A percentile compares a stretch with the other conserved stretches of the same genome.
Conservation (phyloP, 352 stramenopile species). For the Phytopythium sindhum region DNA sequence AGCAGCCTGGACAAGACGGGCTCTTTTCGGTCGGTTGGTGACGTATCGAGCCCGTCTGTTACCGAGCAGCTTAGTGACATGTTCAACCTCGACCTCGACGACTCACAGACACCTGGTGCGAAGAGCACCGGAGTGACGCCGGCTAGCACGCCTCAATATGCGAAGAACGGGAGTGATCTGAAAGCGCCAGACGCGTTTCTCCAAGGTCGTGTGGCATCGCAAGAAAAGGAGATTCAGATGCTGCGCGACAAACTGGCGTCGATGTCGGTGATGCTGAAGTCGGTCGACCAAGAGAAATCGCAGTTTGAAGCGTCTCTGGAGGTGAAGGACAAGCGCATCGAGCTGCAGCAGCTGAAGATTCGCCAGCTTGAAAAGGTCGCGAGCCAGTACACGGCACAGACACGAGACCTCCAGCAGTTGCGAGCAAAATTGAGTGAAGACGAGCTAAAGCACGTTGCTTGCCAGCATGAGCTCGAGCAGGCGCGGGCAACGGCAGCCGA, state of each 20-base stretch:
- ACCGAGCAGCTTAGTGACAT: conserved; percentile 29
- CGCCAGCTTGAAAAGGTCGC: conserved; percentile 58
- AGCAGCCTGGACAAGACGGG: conserved; percentile 8
- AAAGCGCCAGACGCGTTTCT: conserved; percentile 29
- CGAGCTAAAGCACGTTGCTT: conserved; percentile 28
- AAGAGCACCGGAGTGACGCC: conserved; percentile 1
- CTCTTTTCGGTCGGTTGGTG: conserved; percentile 19
- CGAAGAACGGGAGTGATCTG: conserved; percentile 8
- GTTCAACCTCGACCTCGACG: conserved; percentile 24
- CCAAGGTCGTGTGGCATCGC: conserved; percentile 56
- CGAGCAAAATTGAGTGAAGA: conserved; percentile 50
- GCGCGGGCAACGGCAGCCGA: conserved; percentile 9
- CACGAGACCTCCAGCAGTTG: conserved; percentile 44
- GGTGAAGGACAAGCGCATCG: conserved; percentile 76
- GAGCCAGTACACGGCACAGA: conserved; percentile 39
- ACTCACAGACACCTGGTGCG: conserved; percentile 3
- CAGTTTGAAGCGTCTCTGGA: conserved; percentile 50
- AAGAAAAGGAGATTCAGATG: conserved; percentile 69
- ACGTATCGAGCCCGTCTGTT: conserved; percentile 18
- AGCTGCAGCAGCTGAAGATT: conserved; percentile 61
- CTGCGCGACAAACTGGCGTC: conserved; percentile 68
- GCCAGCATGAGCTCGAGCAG: conserved; percentile 46
- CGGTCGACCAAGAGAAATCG: conserved; percentile 64
- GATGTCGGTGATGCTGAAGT: conserved; percentile 57
- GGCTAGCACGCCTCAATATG: neutral